Base-by-base conservation (phyloP, 2,329 filamentous ascomycete species). In the Aureobasidium sp. region DNA sequence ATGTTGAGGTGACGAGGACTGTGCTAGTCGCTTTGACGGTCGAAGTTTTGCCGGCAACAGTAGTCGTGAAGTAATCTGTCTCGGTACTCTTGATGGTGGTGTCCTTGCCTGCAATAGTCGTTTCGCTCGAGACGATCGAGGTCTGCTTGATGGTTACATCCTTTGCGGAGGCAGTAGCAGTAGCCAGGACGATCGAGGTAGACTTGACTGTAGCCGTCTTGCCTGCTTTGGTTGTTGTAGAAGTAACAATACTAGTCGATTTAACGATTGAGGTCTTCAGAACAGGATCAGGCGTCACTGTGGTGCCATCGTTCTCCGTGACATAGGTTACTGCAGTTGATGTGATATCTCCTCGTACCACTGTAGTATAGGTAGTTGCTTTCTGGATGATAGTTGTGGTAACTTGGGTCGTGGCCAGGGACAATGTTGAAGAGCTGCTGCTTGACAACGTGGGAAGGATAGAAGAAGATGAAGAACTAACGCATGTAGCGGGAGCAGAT, bases 251-350 rank as follows among this genome's bases (percentile, higher is more conserved):
- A 6, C 64, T 44, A 5, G 69, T 71, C 22, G 65, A 66, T 57
- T 68, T 71, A 20, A 68, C 49, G 9, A 65, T 64, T 2, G 66
- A 64, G 20, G 68, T 68, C n/a, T 66, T 66, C 5, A 69, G 49
- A 51, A 70, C 66, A 0, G 68, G 64, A 27, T 62, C 64, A 0
- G 72, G 72, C 1, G 73, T 74, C 49, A 74, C 59, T 2, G 73
- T 76, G 1, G 66, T 67, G 6, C 71, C 72, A 29, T 72, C 69
- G 51, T 73, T 69, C 25, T 72, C 65, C 3, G 69, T 67, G 1
- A 67, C 41, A 14, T 71, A 68, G 1, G 68, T 61, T 8, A 65
- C 70, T 1, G 63, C 37, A 4, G 64, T 68, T 9, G 66, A 68
- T 31, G 64, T 65, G 17, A 68, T 61, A 44, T 69, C 64, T 1